phyloP scores from a whole-genome alignment of 192 early-diverging fungal genomes.

The Mortierella hygrophila region DNA sequence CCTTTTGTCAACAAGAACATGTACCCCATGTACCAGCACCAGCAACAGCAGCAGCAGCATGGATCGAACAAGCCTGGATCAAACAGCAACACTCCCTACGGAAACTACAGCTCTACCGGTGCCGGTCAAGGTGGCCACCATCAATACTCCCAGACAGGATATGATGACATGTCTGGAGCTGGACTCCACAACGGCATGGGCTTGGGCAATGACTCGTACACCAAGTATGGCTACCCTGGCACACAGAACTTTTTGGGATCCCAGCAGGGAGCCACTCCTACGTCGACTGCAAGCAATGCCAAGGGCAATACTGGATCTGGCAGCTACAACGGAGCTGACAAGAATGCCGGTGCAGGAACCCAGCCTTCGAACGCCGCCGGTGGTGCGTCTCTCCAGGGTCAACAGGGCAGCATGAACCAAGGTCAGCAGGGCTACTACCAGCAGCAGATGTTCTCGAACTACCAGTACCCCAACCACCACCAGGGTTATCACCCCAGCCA shows the following conservation, averaged over 20 bases:
- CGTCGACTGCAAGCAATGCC: slow-evolving; percentile 17
- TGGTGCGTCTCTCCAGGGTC: slow-evolving; percentile 43
- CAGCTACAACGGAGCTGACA: slow-evolving; percentile 26
- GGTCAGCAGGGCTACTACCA: slow-evolving; percentile 38
- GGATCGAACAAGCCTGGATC: slow-evolving; percentile 61
- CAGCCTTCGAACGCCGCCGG: slow-evolving; percentile 25
- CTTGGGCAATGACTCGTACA: slow-evolving; percentile 38
- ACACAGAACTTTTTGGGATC: slow-evolving; percentile 51
- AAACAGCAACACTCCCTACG: slow-evolving; percentile 52
- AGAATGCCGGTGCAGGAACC: slow-evolving; percentile 10
- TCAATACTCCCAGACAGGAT: slow-evolving; percentile 52
- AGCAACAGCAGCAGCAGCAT: slow-evolving; percentile 50
- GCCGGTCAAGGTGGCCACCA: slow-evolving; percentile 46
- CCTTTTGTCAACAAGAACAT: slow-evolving; percentile 92
- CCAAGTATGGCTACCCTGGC: slow-evolving; percentile 47
- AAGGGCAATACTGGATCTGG: slow-evolving; percentile 11
- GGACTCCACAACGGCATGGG: slow-evolving; percentile 48
- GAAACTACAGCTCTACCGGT: slow-evolving; percentile 38
- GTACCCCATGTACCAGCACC: slow-evolving; percentile 85
- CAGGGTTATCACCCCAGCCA: slow-evolving; percentile 54
- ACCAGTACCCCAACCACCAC: slow-evolving; percentile 65
- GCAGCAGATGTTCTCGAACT: slow-evolving; percentile 64
- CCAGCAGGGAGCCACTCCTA: slow-evolving; percentile 29
- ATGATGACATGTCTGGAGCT: slow-evolving; percentile 52
- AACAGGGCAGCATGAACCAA: slow-evolving; percentile 35